phyloP scores from a whole-genome alignment of 495 filamentous ascomycete species.

The Pseudevernia furfuracea region DNA sequence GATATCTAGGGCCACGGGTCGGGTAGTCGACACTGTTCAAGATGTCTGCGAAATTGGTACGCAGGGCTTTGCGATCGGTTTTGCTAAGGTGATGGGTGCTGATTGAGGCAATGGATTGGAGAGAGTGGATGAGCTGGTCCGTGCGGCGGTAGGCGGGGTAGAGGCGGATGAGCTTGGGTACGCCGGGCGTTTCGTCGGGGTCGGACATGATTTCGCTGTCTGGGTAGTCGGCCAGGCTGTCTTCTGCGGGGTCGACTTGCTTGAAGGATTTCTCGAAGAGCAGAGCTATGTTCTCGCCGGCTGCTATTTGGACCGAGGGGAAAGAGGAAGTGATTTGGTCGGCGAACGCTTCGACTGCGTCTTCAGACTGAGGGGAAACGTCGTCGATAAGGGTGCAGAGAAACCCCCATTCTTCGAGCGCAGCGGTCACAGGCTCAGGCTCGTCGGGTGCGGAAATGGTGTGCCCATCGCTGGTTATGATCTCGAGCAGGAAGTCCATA shows the following conservation, averaged over 20 bases:
- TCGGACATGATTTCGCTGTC: constrained; percentile 36
- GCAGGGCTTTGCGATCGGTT: constrained; percentile 64
- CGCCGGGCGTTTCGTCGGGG: constrained; percentile 33
- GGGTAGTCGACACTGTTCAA: constrained; percentile 76
- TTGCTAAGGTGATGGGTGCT: constrained; percentile 55
- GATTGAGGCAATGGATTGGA: constrained; percentile 64
- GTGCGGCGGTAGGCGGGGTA: constrained; percentile 52
- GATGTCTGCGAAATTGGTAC: constrained; percentile 73
- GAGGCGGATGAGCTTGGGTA: constrained; percentile 54
- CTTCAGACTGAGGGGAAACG: constrained; percentile 62
- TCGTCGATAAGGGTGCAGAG: constrained; percentile 78
- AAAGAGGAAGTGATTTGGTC: constrained; percentile 81
- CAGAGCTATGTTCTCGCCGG: constrained; percentile 84
- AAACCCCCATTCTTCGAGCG: constrained; percentile 82
- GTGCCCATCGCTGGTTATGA: constrained; percentile 76
- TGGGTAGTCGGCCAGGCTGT: constrained; percentile 44
- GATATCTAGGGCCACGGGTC: constrained; percentile 61
- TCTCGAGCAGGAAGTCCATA: constrained; percentile 78
- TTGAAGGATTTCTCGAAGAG: constrained; percentile 79
- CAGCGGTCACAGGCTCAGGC: constrained; percentile 68
- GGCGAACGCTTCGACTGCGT: constrained; percentile 75
- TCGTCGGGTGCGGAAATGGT: constrained; percentile 67
- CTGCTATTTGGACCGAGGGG: constrained; percentile 70
- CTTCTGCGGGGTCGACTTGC: constrained; percentile 50
- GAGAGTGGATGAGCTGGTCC: constrained; percentile 46